Evolutionary conservation across 805 yeast species (phyloP).

Genomic region (Schwanniomyces vanrijiae): DNA sequence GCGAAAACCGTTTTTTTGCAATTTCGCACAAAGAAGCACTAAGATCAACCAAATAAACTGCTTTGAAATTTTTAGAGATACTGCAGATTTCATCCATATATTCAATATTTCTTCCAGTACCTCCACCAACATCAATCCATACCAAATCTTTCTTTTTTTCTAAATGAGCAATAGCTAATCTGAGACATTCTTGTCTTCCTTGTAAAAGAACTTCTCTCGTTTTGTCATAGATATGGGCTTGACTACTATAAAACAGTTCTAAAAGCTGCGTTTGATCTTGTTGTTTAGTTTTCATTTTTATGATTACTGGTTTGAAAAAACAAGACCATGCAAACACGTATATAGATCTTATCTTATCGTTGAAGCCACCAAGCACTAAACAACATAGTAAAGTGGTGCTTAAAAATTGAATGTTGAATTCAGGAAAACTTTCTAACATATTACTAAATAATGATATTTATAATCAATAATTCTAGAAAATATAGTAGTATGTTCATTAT

Average conservation of each 20-base stretch:
- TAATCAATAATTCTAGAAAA: no score
- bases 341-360: slow-evolving; percentile 22
- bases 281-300: slow-evolving; percentile 25
- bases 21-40: slow-evolving; percentile 76
- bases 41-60: slow-evolving; percentile 70
- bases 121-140: slow-evolving; percentile 85
- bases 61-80: slow-evolving; percentile 51
- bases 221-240: slow-evolving; percentile 73
- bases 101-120: slow-evolving; percentile 82
- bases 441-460: neutral
- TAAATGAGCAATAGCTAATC: slow-evolving; percentile 59
- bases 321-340: slow-evolving; percentile 47
- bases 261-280: slow-evolving; percentile 57
- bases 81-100: slow-evolving; percentile 61
- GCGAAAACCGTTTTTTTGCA: slow-evolving; percentile 58
- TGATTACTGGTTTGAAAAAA: slow-evolving; percentile 57
- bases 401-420: neutral
- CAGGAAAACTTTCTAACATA: neutral
- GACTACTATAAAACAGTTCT: slow-evolving; percentile 72
- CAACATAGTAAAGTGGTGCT: neutral
- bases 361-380: slow-evolving; percentile 3
- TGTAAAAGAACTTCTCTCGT: slow-evolving; percentile 66
- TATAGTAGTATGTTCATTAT: neutral
- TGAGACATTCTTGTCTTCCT: slow-evolving; percentile 68
- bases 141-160: slow-evolving; percentile 45